Evolutionary conservation across 2,329 filamentous ascomycete species (phyloP), one percentile per base, ranked within the genome.

Genomic region (Trichoderma sp.): DNA sequence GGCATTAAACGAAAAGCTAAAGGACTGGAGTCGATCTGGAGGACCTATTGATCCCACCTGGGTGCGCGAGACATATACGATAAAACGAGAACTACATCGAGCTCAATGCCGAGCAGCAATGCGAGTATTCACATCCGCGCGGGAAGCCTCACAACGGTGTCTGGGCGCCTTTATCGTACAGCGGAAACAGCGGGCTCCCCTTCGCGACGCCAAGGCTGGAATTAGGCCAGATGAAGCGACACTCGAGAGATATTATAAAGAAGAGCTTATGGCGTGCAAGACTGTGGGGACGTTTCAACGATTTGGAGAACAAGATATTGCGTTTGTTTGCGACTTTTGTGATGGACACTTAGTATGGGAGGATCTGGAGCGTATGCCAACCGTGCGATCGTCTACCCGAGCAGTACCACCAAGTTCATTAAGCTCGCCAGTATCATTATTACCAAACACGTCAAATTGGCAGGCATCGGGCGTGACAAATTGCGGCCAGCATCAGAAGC

Each of bases 291-390:
- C 81, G 32, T 88, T 88, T 70, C 83, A 87, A 76, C 82, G 85
- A 16, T 83, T 88, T 64, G 84, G 82, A 52, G 83, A 87, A 37
- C 75, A 77, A 49, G 86, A 88, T 70, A 81, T 87, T 59, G 86
- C 83, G 8, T 89, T 88, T 73, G 80, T 87, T 8, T 89, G 87
- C 78, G 86, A 89, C 77, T 89, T 84, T 74, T 89, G 87, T 77
- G 86, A 88, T 74, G 87, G 87, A 2, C 85, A 86, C 73, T 78
- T 89, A 28, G 77, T 89, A 26, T 89, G 87, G 87, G 81, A 85
- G 68, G 85, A 89, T 73, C 73, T 89, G 37, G 80, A 83, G 71
- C 79, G 77, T 59, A 84, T 88, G 78, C 86, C 86, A 6, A 83
- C 83, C 1, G 76, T 79, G 66, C 78, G 85, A 43, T 75, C 78